These are phyloP conservation scores for Arxiozyma slooffiae DNA, from an alignment of 1,139 yeast genomes.

Conservation along the genomic window DNA sequence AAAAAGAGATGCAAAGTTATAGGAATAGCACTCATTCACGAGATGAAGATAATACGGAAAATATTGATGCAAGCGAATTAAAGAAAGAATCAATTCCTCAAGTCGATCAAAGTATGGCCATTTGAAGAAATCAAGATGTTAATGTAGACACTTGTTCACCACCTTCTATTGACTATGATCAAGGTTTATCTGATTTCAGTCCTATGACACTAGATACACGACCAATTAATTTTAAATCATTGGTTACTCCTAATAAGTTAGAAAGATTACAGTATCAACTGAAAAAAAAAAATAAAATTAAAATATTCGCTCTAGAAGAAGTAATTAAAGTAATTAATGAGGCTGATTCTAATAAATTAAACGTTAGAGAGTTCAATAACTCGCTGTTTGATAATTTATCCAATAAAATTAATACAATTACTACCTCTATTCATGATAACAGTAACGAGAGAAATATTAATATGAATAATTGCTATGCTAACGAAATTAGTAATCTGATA, in stretches of 20 bases:
- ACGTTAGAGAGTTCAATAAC: neutral
- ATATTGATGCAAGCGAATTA: neutral
- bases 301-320: conserved; percentile 28
- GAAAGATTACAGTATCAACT: neutral
- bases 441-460: neutral
- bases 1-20: neutral
- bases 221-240: neutral
- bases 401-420: neutral
- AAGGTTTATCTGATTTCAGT: neutral
- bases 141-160: neutral
- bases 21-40: neutral
- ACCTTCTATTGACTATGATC: neutral
- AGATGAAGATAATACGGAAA: neutral
- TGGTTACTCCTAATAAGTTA: neutral
- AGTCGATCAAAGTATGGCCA: neutral
- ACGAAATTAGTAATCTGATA: conserved; percentile 1
- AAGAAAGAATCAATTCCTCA: conserved; percentile 1
- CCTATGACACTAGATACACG: neutral
- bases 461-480: neutral
- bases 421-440: neutral
- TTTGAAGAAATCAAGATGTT: neutral
- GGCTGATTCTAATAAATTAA: neutral
- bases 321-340: conserved; percentile 4
- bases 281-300: conserved; percentile 1
- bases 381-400: conserved; percentile 2